Evolutionary conservation across 306 rosid genomes (phyloP).

Genomic region (Biancaea sappan): DNA sequence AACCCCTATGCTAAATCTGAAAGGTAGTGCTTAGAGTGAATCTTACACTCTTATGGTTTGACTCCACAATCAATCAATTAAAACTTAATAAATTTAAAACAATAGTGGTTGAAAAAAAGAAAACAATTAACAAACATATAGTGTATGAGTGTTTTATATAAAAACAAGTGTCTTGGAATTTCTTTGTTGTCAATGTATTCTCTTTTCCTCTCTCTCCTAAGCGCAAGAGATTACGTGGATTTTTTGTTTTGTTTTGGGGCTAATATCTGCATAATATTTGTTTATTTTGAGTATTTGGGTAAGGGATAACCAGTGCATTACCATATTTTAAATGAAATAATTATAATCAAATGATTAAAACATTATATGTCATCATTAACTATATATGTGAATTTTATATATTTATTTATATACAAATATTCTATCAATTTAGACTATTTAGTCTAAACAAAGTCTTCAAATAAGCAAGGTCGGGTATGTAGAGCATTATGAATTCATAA

Average conservation of each 20-base stretch:
- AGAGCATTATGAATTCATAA: too few species aligned
- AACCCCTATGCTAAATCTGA: too few species aligned
- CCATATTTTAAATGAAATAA: not conserved
- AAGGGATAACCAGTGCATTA: not conserved
- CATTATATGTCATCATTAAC: too few species aligned
- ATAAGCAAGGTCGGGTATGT: too few species aligned
- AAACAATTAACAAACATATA: too few species aligned
- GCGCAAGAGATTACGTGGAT: too few species aligned
- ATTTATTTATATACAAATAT: not conserved
- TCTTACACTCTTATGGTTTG: too few species aligned
- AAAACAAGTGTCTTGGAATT: not conserved
- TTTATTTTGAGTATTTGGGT: not conserved
- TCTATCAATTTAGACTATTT: too few species aligned
- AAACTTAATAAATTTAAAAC: too few species aligned
- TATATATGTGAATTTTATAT: not conserved
- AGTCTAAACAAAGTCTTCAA: not conserved
- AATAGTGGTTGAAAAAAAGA: too few species aligned
- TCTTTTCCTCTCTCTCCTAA: not conserved
- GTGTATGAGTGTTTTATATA: constrained; percentile 10
- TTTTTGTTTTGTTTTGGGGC: not conserved
- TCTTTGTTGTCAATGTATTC: not conserved
- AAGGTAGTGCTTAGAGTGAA: too few species aligned
- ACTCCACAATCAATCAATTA: too few species aligned
- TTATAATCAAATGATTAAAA: not conserved
- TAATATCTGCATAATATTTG: not conserved